phyloP scores from a whole-genome alignment of 1,284 basidiomycete genomes.

The Mycena sp. region DNA sequence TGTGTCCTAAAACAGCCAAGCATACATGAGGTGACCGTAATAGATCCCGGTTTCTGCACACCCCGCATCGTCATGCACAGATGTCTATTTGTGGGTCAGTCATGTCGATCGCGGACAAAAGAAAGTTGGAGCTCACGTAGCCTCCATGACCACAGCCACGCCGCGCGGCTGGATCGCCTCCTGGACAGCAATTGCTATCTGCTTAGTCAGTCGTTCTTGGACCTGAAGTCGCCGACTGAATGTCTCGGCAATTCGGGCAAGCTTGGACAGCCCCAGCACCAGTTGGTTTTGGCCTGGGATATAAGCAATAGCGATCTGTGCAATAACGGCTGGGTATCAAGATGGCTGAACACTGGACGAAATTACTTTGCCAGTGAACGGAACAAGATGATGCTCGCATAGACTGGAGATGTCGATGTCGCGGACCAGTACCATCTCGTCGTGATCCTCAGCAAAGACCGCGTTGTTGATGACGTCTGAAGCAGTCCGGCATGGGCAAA shows the following conservation, averaged over 20 bases:
- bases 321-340: constrained; percentile 27
- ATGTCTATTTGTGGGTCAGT: constrained; percentile 66
- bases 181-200: constrained; percentile 96
- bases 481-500: no score
- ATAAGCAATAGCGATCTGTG: constrained; percentile 83
- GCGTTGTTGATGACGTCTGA: constrained; percentile 98
- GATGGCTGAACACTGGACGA: constrained; percentile 15
- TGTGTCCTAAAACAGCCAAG: constrained; percentile 96
- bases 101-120: constrained; percentile 5
- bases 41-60: constrained; percentile 97
- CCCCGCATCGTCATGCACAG: constrained; percentile 99
- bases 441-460: constrained; percentile 98
- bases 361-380: constrained; percentile 95
- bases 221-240: constrained; percentile 97
- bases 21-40: constrained; percentile 99
- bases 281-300: constrained; percentile 87
- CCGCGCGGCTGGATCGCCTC: constrained; percentile 97
- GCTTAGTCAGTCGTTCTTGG: constrained; percentile 97
- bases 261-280: constrained; percentile 96
- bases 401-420: constrained; percentile 98
- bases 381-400: constrained; percentile 99
- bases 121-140: constrained; percentile 71
- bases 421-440: constrained; percentile 99
- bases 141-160: constrained; percentile 99
- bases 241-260: constrained; percentile 97